phyloP scores from a whole-genome alignment of 164 flowering plant species.

The Stephania cephalantha region DNA sequence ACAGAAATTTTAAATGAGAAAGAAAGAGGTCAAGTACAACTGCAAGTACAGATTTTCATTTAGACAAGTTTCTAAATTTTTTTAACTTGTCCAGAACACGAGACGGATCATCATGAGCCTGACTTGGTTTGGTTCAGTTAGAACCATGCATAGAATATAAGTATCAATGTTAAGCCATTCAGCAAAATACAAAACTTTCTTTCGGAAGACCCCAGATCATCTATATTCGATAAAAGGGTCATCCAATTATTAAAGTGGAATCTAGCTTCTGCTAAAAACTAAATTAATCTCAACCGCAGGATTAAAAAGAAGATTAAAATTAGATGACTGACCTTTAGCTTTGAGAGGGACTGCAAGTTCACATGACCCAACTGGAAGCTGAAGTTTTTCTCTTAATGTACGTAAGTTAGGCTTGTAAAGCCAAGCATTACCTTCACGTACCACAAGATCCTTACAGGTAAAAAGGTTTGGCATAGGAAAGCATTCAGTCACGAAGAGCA shows the following conservation, averaged over 20 bases:
- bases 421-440: conserved; percentile 37
- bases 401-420: conserved; percentile 39
- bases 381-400: conserved; percentile 35
- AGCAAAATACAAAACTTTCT: not conserved
- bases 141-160: not conserved
- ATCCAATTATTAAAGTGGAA: not conserved
- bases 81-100: not conserved
- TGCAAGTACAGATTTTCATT: not conserved
- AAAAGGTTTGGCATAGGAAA: conserved; percentile 56
- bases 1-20: not conserved
- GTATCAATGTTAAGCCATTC: not conserved
- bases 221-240: not conserved
- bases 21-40: not conserved
- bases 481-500: conserved; percentile 46
- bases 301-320: not conserved
- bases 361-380: conserved; percentile 57
- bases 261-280: not conserved
- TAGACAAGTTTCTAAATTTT: too few relatives aligned
- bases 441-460: conserved; percentile 49
- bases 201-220: not conserved
- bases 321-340: conserved; percentile 34
- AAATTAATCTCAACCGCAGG: not conserved
- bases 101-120: not conserved
- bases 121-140: not conserved
- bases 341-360: conserved; percentile 48